phyloP scores from a whole-genome alignment of 23 red algal genomes.

The Gracilaria gracilis region DNA sequence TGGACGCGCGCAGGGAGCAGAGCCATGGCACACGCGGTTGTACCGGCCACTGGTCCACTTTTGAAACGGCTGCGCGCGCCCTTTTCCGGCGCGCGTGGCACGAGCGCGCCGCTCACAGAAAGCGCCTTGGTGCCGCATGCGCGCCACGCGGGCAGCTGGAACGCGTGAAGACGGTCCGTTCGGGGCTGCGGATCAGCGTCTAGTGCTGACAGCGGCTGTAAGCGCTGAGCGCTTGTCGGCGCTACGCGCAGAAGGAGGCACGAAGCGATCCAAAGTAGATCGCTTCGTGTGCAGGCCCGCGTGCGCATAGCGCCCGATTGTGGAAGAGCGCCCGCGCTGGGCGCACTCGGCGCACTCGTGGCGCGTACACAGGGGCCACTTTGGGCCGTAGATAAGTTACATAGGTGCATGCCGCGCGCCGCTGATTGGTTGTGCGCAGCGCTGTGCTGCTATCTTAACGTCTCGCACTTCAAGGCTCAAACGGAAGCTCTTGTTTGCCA shows the following conservation, averaged over 20 bases:
- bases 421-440: too few species aligned
- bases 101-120: neutral
- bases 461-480: neutral
- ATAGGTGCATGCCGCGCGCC: too few species aligned
- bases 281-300: neutral
- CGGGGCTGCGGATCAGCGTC: neutral
- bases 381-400: too few species aligned
- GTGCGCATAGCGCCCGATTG: neutral
- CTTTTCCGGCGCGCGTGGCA: neutral
- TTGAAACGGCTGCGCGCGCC: constrained; percentile 29
- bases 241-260: neutral
- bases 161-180: neutral
- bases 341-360: constrained; percentile 1
- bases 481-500: neutral
- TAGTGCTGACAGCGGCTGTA: neutral
- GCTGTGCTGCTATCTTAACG: too few species aligned
- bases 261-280: constrained; percentile 19
- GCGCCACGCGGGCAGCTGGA: neutral
- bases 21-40: neutral
- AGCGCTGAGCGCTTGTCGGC: neutral
- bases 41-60: constrained; percentile 5
- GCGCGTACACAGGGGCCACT: too few species aligned
- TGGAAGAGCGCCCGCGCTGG: constrained; percentile 8
- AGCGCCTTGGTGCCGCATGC: neutral
- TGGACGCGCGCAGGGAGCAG: constrained; percentile 1